Evolutionary conservation across 2,329 filamentous ascomycete genomes (phyloP), one percentile per base, ranked within the genome.

Genomic region (Penicillium olsonii): DNA sequence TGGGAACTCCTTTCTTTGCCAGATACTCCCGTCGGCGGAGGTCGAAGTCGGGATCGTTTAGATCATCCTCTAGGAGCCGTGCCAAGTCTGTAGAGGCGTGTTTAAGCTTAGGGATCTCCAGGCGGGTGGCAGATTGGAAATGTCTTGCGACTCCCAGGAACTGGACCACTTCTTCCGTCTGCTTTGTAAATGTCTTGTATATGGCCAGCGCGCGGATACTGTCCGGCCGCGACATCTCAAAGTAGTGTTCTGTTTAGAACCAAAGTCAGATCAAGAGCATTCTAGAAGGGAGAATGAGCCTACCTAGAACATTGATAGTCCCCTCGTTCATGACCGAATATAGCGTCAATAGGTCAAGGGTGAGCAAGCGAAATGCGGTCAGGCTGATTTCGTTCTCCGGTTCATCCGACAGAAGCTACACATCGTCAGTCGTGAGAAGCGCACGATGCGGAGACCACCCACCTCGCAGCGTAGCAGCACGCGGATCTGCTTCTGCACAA

Each of bases 301-400:
- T 77, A 95, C 92, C 90, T 49, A 99, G 77, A 52, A 99, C 90
- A 71, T 95, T 96, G 74, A 99, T 99, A 67, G 96, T 89, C 41
- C 90, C 94, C 73, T 96, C 91, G 67, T 99, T 99, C 74, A 96
- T 87, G 39, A 94, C 90, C 64, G 95, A 91, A 75, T 96, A 99
- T 46, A 99, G 78, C 12, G 89, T 85, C 53, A 99, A 74, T 31
- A 99, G 78, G 70, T 99, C 94, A 63, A 96, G 79, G 17, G 95
- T 95, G 45, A 99, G 78, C 55, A 99, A 78, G 50, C 94, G 84
- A 68, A 97, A 99, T 22, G 95, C 92, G 9, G 90, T 95, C 59
- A 97, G 81, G 9, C 91, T 95, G 60, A 99, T 97, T 71, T 99
- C 94, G 67, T 97, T 99, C 68, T 96, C 92, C 7, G 88, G 85